Conservation (phyloP, 306 rosid species). For the Trifolium dubium region DNA sequence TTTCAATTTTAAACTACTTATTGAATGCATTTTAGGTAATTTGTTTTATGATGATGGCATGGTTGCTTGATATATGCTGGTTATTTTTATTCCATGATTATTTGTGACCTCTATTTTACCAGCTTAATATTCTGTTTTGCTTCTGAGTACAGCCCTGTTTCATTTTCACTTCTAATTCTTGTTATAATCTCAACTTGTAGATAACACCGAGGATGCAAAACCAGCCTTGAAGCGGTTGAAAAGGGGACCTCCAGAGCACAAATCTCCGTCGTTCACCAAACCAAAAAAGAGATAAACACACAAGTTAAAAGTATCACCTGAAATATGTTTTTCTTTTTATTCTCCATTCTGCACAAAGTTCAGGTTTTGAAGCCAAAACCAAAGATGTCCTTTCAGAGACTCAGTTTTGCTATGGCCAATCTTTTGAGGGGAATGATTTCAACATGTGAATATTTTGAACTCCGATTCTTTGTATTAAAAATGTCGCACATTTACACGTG, state of each 20-base stretch:
- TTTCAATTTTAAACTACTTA: not conserved
- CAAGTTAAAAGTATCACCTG: not conserved
- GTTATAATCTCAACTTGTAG: conserved; percentile 32
- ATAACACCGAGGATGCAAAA: conserved; percentile 19
- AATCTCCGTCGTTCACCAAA: not conserved
- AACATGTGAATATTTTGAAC: not conserved
- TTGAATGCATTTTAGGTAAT: conserved; percentile 5
- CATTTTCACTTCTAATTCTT: conserved; percentile 11
- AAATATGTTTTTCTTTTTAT: not conserved
- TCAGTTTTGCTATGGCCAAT: not conserved
- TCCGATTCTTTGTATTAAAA: not conserved
- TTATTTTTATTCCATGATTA: not conserved
- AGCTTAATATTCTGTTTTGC: not conserved
- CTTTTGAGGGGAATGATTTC: not conserved
- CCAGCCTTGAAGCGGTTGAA: conserved; percentile 39
- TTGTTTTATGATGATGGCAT: not conserved
- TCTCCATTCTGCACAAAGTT: not conserved
- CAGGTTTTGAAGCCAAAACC: conserved; percentile 1
- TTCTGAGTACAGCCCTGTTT: not conserved
- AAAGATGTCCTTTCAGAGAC: not conserved
- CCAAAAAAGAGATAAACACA: not conserved
- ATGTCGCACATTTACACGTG: not conserved
- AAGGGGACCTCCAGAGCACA: conserved; percentile 30
- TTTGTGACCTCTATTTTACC: not conserved
- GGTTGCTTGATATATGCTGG: not conserved